Evolutionary conservation across 106 monocot genomes (phyloP).

Genomic region (Dendrobium chrysotoxum): DNA sequence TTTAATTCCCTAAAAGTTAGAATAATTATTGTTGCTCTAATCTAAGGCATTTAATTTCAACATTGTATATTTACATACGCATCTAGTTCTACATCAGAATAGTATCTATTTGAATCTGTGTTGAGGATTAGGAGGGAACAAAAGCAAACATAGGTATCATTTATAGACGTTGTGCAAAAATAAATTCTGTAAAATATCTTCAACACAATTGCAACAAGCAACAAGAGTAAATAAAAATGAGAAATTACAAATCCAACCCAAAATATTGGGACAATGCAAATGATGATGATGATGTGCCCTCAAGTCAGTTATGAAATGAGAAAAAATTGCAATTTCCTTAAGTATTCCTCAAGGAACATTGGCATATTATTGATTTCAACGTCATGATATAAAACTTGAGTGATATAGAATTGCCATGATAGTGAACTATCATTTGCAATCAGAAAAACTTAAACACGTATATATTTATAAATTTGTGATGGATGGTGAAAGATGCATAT

Average conservation of each 20-base stretch:
- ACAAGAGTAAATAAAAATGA: background rate
- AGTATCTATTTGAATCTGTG: no score
- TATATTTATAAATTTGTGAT: no score
- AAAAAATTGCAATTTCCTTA: background rate
- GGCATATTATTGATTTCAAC: background rate
- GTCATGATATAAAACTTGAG: background rate
- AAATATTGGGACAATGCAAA: background rate
- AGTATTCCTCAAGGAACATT: background rate
- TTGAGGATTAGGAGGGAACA: background rate
- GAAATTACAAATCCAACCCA: background rate
- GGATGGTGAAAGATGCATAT: no score
- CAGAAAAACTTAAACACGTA: background rate
- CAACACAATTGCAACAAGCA: background rate
- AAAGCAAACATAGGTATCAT: background rate
- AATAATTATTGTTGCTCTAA: no score
- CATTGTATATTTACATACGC: no score
- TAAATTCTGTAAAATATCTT: background rate
- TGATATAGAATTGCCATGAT: background rate
- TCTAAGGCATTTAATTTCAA: no score
- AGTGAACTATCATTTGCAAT: background rate
- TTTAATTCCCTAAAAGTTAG: no score
- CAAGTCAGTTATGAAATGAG: background rate
- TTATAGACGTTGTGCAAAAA: background rate
- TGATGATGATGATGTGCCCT: background rate
- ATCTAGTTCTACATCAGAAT: no score